Evolutionary conservation across 169 alveolate species (phyloP).

Genomic region (Plasmodium inui): DNA sequence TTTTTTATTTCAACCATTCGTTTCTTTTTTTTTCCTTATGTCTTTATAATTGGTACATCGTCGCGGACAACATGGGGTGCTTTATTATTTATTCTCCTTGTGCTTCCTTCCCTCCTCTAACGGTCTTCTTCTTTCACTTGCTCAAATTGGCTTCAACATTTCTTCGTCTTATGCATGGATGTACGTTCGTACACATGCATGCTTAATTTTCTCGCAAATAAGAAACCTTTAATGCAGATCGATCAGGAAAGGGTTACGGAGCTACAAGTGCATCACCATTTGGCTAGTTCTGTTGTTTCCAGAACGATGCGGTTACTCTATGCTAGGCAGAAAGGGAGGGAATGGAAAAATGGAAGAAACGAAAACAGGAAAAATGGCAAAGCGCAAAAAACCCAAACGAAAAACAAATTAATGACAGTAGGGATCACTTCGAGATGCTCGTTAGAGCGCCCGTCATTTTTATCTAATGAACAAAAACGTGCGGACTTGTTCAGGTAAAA

Average conservation of each 20-base stretch:
- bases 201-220: neutral
- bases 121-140: neutral
- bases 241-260: neutral
- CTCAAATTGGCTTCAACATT: neutral
- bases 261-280: neutral
- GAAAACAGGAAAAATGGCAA: neutral
- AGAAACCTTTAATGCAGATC: neutral
- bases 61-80: neutral
- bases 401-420: neutral
- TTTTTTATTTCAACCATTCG: too few species aligned
- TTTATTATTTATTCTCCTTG: too few species aligned
- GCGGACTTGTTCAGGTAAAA: slow-evolving; percentile 10
- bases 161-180: neutral
- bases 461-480: neutral
- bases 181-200: neutral
- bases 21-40: neutral
- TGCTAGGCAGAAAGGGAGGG: neutral
- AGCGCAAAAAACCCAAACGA: neutral
- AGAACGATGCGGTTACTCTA: neutral
- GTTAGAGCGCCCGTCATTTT: neutral
- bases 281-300: neutral
- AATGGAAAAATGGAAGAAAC: neutral
- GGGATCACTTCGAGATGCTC: neutral
- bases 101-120: neutral
- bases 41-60: neutral